Percentiles rank a stretch among this genome's conserved stretches.
These are phyloP conservation scores for Juncus inflexus DNA, from an alignment of 176 grass and related monocot species.

Conservation along the genomic window DNA sequence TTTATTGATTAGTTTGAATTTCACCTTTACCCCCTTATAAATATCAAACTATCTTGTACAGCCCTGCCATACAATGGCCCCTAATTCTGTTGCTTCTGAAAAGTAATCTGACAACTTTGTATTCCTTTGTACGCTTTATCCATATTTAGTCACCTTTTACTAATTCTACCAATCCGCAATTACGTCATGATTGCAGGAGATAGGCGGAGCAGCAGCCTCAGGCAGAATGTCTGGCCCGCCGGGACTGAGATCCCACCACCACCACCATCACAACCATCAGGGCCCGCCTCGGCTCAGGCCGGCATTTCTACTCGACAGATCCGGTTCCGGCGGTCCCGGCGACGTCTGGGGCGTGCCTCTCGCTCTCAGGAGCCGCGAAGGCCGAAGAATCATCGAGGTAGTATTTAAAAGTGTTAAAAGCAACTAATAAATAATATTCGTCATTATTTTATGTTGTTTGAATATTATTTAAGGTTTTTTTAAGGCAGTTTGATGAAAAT, in stretches of 20 bases:
- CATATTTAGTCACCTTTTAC: too few relatives aligned
- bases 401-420: neutral
- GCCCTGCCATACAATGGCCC: too few relatives aligned
- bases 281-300: slow-evolving; percentile 23
- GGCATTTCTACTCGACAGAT: slow-evolving; percentile 17
- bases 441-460: neutral
- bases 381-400: slow-evolving; percentile 30
- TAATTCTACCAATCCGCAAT: too few relatives aligned
- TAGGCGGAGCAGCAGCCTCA: neutral
- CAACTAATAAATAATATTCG: too few relatives aligned
- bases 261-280: neutral
- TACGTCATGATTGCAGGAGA: slow-evolving; percentile 10
- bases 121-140: neutral
- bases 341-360: slow-evolving; percentile 23
- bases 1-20: too few relatives aligned
- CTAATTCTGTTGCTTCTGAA: too few relatives aligned
- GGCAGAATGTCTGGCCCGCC: slow-evolving; percentile 1
- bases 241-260: neutral
- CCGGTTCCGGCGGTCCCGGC: neutral
- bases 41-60: too few relatives aligned
- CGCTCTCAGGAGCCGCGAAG: slow-evolving; percentile 20
- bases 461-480: neutral
- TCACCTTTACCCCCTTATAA: too few relatives aligned
- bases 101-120: neutral
- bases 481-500: neutral